Conservation (phyloP, 768 basidiomycete species). For the Termitomyces sp. region DNA sequence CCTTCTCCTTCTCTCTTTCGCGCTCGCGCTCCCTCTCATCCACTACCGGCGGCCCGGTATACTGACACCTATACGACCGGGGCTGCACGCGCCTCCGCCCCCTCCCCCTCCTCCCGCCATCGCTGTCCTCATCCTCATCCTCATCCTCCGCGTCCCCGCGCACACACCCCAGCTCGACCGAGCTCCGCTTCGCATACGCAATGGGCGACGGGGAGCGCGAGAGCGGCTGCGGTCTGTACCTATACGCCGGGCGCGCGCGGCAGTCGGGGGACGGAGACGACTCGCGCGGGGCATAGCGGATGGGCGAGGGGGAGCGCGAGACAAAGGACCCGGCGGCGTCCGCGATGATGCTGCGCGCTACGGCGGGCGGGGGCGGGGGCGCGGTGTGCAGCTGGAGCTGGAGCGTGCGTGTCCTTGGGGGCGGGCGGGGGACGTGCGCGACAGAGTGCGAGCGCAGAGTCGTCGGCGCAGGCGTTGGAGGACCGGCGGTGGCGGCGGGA, state of each 20-base stretch:
- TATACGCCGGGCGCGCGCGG: neutral
- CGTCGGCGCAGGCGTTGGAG: neutral
- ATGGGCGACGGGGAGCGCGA: constrained; percentile 15
- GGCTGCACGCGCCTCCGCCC: constrained; percentile 14
- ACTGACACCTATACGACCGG: constrained; percentile 19
- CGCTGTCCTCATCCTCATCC: neutral
- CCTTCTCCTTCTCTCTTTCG: neutral
- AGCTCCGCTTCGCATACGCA: constrained; percentile 16
- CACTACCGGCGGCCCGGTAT: constrained; percentile 4
- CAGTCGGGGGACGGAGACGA: too few relatives aligned
- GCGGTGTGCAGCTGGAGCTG: neutral
- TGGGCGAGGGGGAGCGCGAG: constrained; percentile 26
- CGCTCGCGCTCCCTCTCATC: too few relatives aligned
- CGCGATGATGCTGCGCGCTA: too few relatives aligned
- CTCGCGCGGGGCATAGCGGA: constrained; percentile 27
- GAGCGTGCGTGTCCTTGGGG: neutral
- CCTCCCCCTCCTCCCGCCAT: neutral
- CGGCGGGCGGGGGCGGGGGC: too few relatives aligned
- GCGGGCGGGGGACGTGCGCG: neutral
- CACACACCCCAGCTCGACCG: constrained; percentile 1
- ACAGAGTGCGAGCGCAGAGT: neutral
- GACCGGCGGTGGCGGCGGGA: neutral
- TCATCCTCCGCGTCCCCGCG: neutral
- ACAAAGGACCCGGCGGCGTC: constrained; percentile 10
- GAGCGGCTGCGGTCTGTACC: too few relatives aligned